Evolutionary conservation across 331 rosid species (phyloP), one percentile per base, ranked within the genome.

Genomic region (Saraca asoca): DNA sequence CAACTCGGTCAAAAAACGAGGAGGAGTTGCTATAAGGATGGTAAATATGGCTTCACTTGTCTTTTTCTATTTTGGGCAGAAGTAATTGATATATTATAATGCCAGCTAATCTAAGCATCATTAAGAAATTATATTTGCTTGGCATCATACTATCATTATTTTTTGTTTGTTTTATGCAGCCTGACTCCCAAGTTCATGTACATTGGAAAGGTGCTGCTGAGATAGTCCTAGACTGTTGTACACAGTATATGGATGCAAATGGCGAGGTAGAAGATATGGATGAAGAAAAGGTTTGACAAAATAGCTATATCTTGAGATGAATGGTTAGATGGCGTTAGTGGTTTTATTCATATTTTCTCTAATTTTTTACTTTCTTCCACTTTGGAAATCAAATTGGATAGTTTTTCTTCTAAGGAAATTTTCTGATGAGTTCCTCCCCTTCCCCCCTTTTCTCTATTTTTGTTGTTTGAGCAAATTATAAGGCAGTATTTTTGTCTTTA

Each of bases 201-300:
- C 97, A 95, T 62, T 95, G 99, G 99, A 95, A 95, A 82, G 99
- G 99, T 70, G 99, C 99, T 53, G 99, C 99, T 60, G 99, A 95
- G 75, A 80, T 95, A 62, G 88, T 95, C 31, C 79, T 95, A 52
- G 88, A 85, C 61, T 79, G 83, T 14, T 95, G 99, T 67, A 77
- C 93, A 2, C 37, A 53, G 37, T 88, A 78, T 62, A 45, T 91
- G 49, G 89, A 82, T 78, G 67, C 70, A 38, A 51, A 83, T 63
- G 87, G 72, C 73, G 82, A 79, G 14, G 18, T 51, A 51, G 82
- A 71, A 60, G 54, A 58, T 48, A 75, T 95, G 95, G 93, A 79
- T 58, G 80, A 94, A 38, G 91, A 88, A 55, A 85, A 90, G 97
- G 99, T 95, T 64, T 52, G 83, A 58, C 29, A 24, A 24, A 24